Evolutionary conservation across 257 asterid species (phyloP).

Genomic region (Orobanche coerulescens): DNA sequence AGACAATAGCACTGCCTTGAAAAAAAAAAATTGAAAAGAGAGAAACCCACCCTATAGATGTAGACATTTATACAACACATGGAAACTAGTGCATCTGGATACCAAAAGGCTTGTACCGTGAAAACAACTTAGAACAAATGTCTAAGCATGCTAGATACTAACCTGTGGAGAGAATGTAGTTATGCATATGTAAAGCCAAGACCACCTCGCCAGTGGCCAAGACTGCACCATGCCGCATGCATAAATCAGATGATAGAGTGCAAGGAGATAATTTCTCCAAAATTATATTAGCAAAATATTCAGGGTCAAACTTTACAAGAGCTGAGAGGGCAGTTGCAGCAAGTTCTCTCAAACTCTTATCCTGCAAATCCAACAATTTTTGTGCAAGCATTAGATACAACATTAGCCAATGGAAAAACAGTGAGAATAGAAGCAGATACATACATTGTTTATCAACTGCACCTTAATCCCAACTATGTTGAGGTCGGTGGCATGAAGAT

Average conservation of each 20-base stretch:
- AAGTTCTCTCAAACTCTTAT: conserved; percentile 91
- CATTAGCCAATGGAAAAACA: conserved; percentile 15
- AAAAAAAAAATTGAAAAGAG: background rate
- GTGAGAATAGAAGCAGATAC: conserved; percentile 20
- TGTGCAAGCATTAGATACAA: conserved; percentile 18
- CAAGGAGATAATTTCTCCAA: conserved; percentile 72
- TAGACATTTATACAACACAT: background rate
- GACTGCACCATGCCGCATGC: conserved; percentile 96
- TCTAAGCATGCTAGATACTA: conserved; percentile 20
- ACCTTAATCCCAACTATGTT: too few species aligned
- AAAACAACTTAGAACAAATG: conserved; percentile 2
- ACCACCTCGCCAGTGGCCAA: conserved; percentile 82
- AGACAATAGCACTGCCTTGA: background rate
- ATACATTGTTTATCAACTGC: background rate
- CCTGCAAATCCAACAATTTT: conserved; percentile 47
- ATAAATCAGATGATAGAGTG: conserved; percentile 87
- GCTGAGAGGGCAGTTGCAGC: conserved; percentile 80
- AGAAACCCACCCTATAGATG: background rate
- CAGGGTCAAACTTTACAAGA: conserved; percentile 78
- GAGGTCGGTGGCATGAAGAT: too few species aligned
- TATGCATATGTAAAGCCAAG: conserved; percentile 61
- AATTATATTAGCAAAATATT: conserved; percentile 53
- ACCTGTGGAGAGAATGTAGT: conserved; percentile 65
- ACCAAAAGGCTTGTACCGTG: conserved; percentile 2
- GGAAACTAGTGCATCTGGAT: background rate